A percentile compares a stretch with the other conserved stretches of the same genome.
Conservation (phyloP, 176 grass and related monocot genomes). For the Triticum dicoccoides region DNA sequence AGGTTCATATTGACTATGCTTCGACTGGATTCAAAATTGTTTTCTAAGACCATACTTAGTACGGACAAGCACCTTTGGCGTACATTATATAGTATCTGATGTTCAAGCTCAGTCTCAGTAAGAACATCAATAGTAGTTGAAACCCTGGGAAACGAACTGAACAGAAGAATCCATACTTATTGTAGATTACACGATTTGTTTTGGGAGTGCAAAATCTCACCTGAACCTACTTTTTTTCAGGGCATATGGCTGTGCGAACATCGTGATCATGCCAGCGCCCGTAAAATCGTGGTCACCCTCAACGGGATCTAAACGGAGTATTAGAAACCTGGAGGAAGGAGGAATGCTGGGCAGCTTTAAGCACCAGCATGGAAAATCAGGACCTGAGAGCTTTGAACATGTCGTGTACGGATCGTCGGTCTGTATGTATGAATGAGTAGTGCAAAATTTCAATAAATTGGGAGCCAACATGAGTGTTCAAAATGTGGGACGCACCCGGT, state of each 20-base stretch:
- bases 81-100: not conserved
- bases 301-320: conserved; percentile 53
- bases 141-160: not conserved
- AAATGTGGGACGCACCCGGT: too few relatives aligned
- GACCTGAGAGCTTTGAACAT: conserved; percentile 6
- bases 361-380: not conserved
- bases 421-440: not conserved
- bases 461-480: too few relatives aligned
- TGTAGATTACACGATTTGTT: not conserved
- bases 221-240: conserved; percentile 27
- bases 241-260: conserved; percentile 94
- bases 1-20: not conserved
- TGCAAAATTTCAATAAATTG: conserved; percentile 5
- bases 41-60: not conserved
- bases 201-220: not conserved
- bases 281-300: conserved; percentile 85
- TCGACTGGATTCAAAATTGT: not conserved
- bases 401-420: conserved; percentile 6
- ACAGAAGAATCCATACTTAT: not conserved
- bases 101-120: not conserved
- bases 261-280: conserved; percentile 71
- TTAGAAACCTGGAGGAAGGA: not conserved
- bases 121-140: not conserved
- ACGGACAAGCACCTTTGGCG: too few relatives aligned
- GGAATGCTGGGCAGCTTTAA: not conserved